Base-by-base conservation (phyloP, 1,284 basidiomycete species). In the Pascua guehoae region DNA sequence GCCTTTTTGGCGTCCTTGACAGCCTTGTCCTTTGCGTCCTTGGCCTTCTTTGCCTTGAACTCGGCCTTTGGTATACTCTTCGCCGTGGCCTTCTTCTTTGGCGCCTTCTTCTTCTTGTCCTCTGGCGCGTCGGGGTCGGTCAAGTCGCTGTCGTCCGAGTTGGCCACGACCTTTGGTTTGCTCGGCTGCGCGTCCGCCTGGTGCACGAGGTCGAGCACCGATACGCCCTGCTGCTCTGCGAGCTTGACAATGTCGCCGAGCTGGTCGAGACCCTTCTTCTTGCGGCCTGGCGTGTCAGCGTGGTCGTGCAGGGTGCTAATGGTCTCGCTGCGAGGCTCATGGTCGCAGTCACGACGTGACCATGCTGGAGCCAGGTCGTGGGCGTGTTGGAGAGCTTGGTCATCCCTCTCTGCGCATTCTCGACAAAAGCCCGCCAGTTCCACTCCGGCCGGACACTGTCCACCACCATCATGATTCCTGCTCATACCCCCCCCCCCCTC, bases 221-320 rank as follows among this genome's bases (percentile, higher is more conserved):
- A 38, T 12, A 58, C 24, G n/a, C 57, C 60, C 14, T 42, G 38
- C 49, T 58, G 42, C n/a, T 45, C 47, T 8, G 60, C 54, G 16
- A 54, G 41, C 57, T 62, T 62, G 49, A 62, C 57, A n/a, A 62
- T 46, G n/a, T 62, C 57, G 15, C 60, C 64, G 8, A 70, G 51
- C 5, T 62, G 62, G 41, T 63, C 63, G 7, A 69, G 61, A 2
- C 69, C 70, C 47, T 66, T 65, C 60, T 66, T 69, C 45, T 58
- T 60, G 1, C 70, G 61, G 53, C 70, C 68, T 71, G 43, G 12
- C 8, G 24, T 32, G 57, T 54, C 18, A 54, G 58, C 14, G 4
- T 37, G 24, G 24, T 32, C 24, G 4, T 32, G 24, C 24, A n/a
- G n/a, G n/a, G 24, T 4, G 24, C 24, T 32, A 32, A 32, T 32